These are phyloP conservation scores for Fabrea salina DNA, from an alignment of 169 alveolate species.

Conservation along the genomic window DNA sequence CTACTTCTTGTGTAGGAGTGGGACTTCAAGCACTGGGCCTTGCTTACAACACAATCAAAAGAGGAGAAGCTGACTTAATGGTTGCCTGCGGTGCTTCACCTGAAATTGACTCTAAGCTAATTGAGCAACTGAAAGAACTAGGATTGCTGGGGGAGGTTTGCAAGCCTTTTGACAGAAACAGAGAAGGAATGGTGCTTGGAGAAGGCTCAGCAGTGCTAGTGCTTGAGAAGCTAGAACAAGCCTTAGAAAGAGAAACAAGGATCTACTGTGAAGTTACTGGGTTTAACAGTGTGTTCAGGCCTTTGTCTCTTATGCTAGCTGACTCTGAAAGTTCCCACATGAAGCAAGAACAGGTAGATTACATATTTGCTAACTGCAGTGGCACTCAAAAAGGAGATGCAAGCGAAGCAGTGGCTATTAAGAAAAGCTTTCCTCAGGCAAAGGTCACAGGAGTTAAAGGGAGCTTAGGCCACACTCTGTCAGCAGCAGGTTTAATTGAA, in stretches of 20 bases:
- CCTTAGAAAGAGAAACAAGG: background rate
- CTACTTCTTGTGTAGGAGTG: background rate
- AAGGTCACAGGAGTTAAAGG: background rate
- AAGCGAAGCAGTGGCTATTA: background rate
- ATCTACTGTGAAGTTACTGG: background rate
- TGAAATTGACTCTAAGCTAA: background rate
- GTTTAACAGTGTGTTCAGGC: background rate
- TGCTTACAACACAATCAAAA: background rate
- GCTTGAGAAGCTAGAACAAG: background rate
- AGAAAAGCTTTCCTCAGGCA: background rate
- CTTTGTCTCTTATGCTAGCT: too few species aligned
- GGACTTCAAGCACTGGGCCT: background rate
- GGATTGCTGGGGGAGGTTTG: background rate
- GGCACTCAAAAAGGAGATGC: background rate
- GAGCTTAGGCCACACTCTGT: background rate
- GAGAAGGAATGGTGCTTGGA: background rate
- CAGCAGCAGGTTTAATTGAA: background rate
- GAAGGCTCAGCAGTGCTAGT: background rate
- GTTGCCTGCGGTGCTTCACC: background rate
- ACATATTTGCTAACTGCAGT: background rate
- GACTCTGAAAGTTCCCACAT: too few species aligned
- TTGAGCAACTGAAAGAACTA: background rate
- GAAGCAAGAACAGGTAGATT: background rate
- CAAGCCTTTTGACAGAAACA: background rate
- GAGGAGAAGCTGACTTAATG: constrained; percentile 5